Evolutionary conservation across 73 alveolate species (phyloP).

Genomic region (Paraurostyla sp.): DNA sequence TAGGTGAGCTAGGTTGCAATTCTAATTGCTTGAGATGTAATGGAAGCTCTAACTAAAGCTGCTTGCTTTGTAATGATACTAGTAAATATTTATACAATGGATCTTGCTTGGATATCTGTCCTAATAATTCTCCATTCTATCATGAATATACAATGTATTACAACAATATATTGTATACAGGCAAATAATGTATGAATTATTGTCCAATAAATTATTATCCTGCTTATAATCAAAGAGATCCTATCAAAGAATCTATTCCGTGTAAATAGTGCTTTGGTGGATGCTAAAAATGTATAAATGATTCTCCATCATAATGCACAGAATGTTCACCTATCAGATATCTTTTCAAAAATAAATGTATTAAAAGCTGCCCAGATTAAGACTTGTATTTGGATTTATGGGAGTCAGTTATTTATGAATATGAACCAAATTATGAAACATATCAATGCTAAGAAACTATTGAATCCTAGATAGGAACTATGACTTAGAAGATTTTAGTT

Average conservation of each 20-base stretch:
- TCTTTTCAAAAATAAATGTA: not conserved
- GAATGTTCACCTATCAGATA: constrained; percentile 30
- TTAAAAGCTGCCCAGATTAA: constrained; percentile 33
- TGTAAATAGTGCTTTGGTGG: constrained; percentile 27
- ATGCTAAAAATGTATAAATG: constrained; percentile 7
- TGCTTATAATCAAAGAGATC: not conserved
- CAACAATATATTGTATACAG: not conserved
- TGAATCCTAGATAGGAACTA: not conserved
- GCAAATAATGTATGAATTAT: not conserved
- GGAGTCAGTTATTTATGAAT: not conserved
- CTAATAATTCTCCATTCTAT: not conserved
- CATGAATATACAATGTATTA: not conserved
- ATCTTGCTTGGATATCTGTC: constrained; percentile 28
- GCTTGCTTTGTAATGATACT: constrained; percentile 11
- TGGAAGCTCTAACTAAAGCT: not conserved
- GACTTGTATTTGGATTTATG: not conserved
- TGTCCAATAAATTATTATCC: constrained; percentile 32
- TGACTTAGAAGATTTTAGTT: not conserved
- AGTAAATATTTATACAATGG: constrained; percentile 15
- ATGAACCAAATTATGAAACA: not conserved
- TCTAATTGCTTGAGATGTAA: constrained; percentile 49
- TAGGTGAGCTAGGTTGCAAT: constrained; percentile 56
- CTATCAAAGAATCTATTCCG: not conserved
- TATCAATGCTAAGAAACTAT: constrained; percentile 19
- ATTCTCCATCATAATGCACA: constrained; percentile 12